phyloP scores from a whole-genome alignment of 2,329 filamentous ascomycete genomes.

The Exophiala xenobiotica region DNA sequence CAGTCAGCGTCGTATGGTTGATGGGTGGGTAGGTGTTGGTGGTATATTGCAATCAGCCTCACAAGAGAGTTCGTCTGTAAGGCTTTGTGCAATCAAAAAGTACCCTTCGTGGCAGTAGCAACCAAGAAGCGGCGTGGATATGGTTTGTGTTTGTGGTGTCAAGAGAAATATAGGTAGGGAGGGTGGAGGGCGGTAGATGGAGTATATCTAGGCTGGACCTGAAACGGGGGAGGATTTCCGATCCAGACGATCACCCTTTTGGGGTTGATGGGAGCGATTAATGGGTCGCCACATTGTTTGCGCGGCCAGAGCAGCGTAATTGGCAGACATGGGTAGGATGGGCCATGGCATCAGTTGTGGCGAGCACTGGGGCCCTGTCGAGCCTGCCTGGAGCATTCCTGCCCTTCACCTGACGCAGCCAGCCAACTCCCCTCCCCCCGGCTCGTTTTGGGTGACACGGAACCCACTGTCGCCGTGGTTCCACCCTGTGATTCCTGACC shows the following conservation, averaged over 20 bases:
- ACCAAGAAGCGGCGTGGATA: too few relatives aligned
- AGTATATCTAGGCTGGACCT: constrained; percentile 23
- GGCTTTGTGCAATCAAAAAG: background rate
- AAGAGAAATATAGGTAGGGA: constrained; percentile 4
- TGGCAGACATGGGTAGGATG: too few relatives aligned
- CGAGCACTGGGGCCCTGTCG: constrained; percentile 2
- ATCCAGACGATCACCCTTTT: constrained; percentile 1
- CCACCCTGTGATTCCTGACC: constrained; percentile 11
- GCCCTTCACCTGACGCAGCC: constrained; percentile 8
- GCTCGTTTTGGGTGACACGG: constrained; percentile 19
- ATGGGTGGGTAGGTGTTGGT: background rate
- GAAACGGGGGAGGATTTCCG: constrained; percentile 22
- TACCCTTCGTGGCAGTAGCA: background rate
- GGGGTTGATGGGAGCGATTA: constrained; percentile 11
- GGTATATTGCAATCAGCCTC: background rate
- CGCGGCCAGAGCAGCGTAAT: constrained; percentile 15
- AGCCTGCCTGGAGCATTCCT: constrained; percentile 24
- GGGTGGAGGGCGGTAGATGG: constrained; percentile 16
- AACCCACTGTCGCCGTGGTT: constrained; percentile 25
- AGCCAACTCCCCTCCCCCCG: background rate
- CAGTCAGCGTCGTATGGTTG: constrained; percentile 18
- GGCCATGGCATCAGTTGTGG: background rate
- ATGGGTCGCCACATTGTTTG: constrained; percentile 15
- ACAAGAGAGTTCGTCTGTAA: constrained; percentile 2
- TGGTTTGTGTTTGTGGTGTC: constrained; percentile 3